phyloP scores from a whole-genome alignment of 2,329 filamentous ascomycete species.

The Endothia cerciana region DNA sequence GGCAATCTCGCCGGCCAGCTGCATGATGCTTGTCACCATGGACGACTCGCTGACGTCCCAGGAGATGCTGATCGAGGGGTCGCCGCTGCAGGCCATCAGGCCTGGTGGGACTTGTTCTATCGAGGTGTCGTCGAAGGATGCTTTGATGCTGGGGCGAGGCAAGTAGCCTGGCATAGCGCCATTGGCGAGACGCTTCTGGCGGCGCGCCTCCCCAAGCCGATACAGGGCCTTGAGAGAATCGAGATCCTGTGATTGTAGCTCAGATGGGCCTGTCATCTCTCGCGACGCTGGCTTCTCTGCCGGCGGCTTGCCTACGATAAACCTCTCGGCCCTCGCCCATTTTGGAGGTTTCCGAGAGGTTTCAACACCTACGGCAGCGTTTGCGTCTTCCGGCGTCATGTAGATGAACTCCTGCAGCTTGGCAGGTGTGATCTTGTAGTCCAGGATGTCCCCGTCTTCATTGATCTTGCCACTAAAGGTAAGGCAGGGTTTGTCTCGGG shows the following conservation, averaged over 20 bases:
- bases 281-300: conserved; percentile 39
- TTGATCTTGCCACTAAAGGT: conserved; percentile 66
- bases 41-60: conserved; percentile 39
- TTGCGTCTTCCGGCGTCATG: conserved; percentile 57
- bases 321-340: conserved; percentile 27
- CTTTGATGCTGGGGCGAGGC: conserved; percentile 47
- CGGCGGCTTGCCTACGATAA: conserved; percentile 41
- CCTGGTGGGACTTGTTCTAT: conserved; percentile 31
- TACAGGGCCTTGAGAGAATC: conserved; percentile 53
- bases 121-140: conserved; percentile 45
- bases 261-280: conserved; percentile 46
- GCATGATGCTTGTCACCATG: conserved; percentile 58
- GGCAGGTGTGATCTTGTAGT: conserved; percentile 58
- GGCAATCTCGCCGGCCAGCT: conserved; percentile 63
- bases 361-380: conserved; percentile 32
- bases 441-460: conserved; percentile 55
- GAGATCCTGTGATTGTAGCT: conserved; percentile 48
- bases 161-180: conserved; percentile 56
- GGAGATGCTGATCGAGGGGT: conserved; percentile 54
- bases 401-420: conserved; percentile 59
- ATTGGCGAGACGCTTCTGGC: conserved; percentile 46
- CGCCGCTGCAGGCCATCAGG: conserved; percentile 44
- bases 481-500: conserved; percentile 53
- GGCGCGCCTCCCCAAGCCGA: conserved; percentile 51
- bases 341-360: conserved; percentile 19